phyloP scores from a whole-genome alignment of 176 grass and related monocot genomes.

The Alloteropsis semialata region DNA sequence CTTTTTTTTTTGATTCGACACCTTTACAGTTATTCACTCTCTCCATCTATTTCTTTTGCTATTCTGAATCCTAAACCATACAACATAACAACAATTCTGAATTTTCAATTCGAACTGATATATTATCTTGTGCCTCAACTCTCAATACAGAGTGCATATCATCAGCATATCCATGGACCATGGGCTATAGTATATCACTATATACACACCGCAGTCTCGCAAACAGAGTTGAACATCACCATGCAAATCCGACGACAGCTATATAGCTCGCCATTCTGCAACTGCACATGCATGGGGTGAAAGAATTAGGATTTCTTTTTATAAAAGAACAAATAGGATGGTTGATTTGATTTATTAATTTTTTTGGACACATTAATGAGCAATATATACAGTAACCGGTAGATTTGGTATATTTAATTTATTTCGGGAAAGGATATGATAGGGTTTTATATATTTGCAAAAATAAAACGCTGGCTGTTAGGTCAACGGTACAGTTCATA shows the following conservation, averaged over 20 bases:
- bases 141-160: background rate
- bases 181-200: background rate
- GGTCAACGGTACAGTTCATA: conserved; percentile 5
- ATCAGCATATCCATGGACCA: background rate
- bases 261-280: background rate
- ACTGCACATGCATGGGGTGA: background rate
- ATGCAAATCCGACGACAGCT: background rate
- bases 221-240: background rate
- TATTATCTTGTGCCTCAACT: background rate
- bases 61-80: background rate
- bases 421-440: background rate
- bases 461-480: background rate
- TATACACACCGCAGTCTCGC: background rate
- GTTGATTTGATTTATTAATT: background rate
- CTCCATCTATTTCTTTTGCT: background rate
- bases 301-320: background rate
- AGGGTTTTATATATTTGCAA: background rate
- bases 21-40: background rate
- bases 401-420: background rate
- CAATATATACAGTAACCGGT: background rate
- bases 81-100: background rate
- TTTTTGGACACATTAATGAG: background rate
- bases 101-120: background rate
- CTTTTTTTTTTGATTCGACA: background rate
- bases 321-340: background rate